phyloP scores from a whole-genome alignment of 1,284 basidiomycete genomes.

The Lignosus rhinocerotis region DNA sequence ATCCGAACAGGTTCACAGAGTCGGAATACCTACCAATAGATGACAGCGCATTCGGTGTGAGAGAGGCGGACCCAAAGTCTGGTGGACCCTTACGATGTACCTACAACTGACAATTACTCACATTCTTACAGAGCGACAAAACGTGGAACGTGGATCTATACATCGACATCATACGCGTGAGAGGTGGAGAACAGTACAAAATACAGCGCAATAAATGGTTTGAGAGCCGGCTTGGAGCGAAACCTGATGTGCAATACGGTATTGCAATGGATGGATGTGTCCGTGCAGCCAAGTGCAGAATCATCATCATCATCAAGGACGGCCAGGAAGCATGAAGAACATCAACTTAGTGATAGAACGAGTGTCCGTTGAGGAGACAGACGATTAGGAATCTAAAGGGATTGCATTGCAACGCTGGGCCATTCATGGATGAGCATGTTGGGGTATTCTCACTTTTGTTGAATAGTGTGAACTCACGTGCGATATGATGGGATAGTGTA shows the following conservation, averaged over 20 bases:
- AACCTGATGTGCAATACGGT: neutral
- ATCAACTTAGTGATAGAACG: neutral
- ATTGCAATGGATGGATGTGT: neutral
- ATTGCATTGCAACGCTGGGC: neutral
- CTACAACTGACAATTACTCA: neutral
- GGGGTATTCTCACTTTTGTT: neutral
- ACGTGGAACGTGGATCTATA: conserved; percentile 9
- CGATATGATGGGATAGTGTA: conserved; percentile 13
- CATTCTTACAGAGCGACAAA: conserved; percentile 6
- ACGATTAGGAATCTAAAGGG: conserved; percentile 4
- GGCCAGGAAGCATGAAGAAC: neutral
- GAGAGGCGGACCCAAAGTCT: neutral
- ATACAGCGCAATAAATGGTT: conserved; percentile 11
- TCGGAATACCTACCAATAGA: neutral
- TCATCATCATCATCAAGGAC: neutral
- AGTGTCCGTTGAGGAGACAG: conserved; percentile 2
- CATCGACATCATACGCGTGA: conserved; percentile 4
- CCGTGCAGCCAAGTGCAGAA: neutral
- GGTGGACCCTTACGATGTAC: neutral
- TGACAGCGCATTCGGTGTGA: neutral
- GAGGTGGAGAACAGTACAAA: conserved; percentile 1
- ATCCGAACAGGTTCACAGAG: neutral
- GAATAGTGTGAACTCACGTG: conserved; percentile 1
- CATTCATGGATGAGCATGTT: neutral
- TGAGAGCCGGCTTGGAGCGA: neutral